Evolutionary conservation across 768 basidiomycete species (phyloP), one percentile per base, ranked within the genome.

Genomic region (Erythrobasidium yunnanense): DNA sequence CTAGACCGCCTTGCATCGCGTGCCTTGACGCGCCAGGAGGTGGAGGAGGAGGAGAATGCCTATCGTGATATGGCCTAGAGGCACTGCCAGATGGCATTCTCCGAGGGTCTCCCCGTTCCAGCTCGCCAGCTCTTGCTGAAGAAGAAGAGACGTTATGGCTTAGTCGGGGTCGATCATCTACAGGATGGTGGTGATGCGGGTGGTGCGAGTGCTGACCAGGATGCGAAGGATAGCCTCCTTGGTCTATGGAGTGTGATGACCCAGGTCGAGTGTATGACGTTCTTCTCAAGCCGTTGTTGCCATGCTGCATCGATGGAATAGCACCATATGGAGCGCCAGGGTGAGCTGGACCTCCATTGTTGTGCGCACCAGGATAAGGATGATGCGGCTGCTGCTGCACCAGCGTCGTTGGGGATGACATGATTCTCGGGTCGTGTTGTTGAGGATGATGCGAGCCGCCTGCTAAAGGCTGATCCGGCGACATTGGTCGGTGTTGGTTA

Each of bases 41-140:
- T 2, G 56, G 45, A 11, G 25, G 56, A 47, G 56, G 56, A n/a
- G 56, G 56, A 35, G 56, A 58, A 46, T 46, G 45, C 17, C 56
- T 20, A 13, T 58, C 56, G 6, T 58, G 35, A 8, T 33, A 23
- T 23, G 50, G 20, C 11, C 11, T 23, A 52, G 20, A 11, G 11
- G 13, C 22, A 23, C 11, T 8, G 15, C 20, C 50, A 8, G 13
- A 11, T 8, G 50, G 13, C 18, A 20, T 8, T 52, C 50, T 52
- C 25, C 29, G 20, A 15, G 20, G 18, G 11, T 52, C 50, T 8
- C 50, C 11, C 13, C 13, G 20, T 8, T 20, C 50, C 8, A 52
- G 18, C 11, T 30, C 50, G 15, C 42, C 15, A 15, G 42, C 42
- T 15, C 42, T 20, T 45, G 42, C 15, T 15, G 15, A 15, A 15